These are phyloP conservation scores for Cladophialophora exuberans DNA, from an alignment of 2,329 filamentous ascomycete genomes.

Conservation along the genomic window DNA sequence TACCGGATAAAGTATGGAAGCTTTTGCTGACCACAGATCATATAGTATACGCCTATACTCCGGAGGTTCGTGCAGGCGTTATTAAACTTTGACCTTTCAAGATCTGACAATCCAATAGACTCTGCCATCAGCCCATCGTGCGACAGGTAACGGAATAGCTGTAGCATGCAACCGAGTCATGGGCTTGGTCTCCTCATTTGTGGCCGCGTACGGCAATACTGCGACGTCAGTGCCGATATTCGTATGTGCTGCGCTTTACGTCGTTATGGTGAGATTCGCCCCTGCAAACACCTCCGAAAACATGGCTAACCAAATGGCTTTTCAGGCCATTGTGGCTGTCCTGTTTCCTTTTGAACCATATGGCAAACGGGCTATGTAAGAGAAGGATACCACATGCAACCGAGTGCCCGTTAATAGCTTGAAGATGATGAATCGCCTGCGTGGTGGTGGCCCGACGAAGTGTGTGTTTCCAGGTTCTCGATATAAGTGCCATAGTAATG, in stretches of 20 bases:
- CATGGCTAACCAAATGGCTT: background rate
- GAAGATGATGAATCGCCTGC: no score
- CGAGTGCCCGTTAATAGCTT: no score
- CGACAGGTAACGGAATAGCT: slow-evolving; percentile 73
- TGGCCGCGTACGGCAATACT: slow-evolving; percentile 33
- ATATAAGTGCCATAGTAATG: no score
- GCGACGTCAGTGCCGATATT: slow-evolving; percentile 42
- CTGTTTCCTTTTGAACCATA: background rate
- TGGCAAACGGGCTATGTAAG: background rate
- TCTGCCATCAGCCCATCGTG: slow-evolving; percentile 66
- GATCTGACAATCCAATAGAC: slow-evolving; percentile 5
- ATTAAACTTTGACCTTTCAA: no score
- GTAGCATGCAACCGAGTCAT: slow-evolving; percentile 73
- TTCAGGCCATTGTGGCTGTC: background rate
- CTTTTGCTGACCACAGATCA: background rate
- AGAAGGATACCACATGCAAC: background rate
- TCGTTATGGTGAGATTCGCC: background rate
- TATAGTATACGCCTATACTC: slow-evolving; percentile 72
- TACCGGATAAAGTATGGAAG: no score
- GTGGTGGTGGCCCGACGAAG: no score
- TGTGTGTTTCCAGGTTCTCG: no score
- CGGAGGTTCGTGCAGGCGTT: slow-evolving; percentile 71
- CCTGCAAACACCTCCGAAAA: background rate
- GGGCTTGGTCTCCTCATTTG: slow-evolving; percentile 72
- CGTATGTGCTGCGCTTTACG: slow-evolving; percentile 40